phyloP scores from a whole-genome alignment of 2,329 filamentous ascomycete species.

The Colletotrichum caudatum region DNA sequence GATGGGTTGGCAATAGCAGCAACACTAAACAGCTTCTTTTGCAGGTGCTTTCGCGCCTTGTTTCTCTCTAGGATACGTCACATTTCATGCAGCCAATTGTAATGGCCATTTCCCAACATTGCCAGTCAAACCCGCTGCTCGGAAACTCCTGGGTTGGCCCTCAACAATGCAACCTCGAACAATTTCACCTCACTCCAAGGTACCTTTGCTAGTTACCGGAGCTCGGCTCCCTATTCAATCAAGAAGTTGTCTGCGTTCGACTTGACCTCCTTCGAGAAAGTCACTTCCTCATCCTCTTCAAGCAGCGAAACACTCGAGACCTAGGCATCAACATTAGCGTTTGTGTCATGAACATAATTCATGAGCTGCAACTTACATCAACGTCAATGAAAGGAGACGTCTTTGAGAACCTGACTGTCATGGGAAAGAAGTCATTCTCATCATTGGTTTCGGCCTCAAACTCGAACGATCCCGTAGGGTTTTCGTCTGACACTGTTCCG shows the following conservation, averaged over 20 bases:
- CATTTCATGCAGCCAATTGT: slow-evolving; percentile 37
- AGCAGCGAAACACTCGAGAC: slow-evolving; percentile 77
- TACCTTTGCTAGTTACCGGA: slow-evolving; percentile 13
- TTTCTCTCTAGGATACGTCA: slow-evolving; percentile 38
- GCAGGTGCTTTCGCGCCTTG: slow-evolving; percentile 11
- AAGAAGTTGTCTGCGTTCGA: slow-evolving; percentile 80
- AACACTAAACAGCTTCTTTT: slow-evolving; percentile 28
- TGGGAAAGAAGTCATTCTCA: slow-evolving; percentile 97
- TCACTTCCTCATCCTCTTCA: slow-evolving; percentile 82
- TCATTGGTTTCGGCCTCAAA: slow-evolving; percentile 91
- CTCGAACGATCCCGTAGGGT: slow-evolving; percentile 88
- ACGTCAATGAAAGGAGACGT: slow-evolving; percentile 89
- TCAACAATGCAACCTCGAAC: slow-evolving; percentile 26
- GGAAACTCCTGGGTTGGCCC: slow-evolving; percentile 38
- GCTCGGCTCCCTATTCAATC: slow-evolving; percentile 70
- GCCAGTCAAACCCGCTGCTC: slow-evolving; percentile 37
- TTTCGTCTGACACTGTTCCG: slow-evolving; percentile 85
- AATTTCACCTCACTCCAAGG: slow-evolving; percentile 19
- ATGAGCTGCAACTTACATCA: slow-evolving; percentile 74
- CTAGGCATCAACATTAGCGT: slow-evolving; percentile 48
- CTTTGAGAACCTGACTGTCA: slow-evolving; percentile 92
- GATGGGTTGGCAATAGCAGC: neutral
- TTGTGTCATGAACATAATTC: neutral
- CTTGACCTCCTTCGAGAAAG: slow-evolving; percentile 85
- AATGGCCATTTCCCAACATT: slow-evolving; percentile 30